A percentile compares a stretch with the other conserved stretches of the same genome.
Evolutionary conservation across 257 asterid species (phyloP).

Genomic region (Avicennia marina): DNA sequence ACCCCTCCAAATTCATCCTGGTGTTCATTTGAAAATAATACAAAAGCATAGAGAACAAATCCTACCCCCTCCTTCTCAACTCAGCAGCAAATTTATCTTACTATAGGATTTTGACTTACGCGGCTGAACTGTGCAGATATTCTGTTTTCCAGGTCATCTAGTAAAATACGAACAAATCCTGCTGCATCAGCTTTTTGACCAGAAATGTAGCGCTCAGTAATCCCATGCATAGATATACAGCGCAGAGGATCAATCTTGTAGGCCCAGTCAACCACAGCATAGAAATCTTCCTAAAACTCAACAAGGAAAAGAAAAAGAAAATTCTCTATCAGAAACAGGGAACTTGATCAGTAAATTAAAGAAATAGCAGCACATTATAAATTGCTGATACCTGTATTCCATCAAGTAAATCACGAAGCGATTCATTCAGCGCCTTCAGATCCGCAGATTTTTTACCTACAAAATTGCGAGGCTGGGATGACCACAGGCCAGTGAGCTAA

Average conservation of each 20-base stretch:
- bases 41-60: too few species aligned
- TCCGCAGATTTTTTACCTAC: conserved; percentile 68
- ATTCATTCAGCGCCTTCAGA: conserved; percentile 80
- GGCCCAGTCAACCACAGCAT: conserved; percentile 99
- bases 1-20: too few species aligned
- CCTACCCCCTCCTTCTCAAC: too few species aligned
- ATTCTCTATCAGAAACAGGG: conserved; percentile 6
- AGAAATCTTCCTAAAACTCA: conserved; percentile 80
- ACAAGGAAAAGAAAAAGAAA: conserved; percentile 8
- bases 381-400: conserved; percentile 77
- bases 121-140: conserved; percentile 83
- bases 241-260: conserved; percentile 94
- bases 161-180: conserved; percentile 93
- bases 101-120: conserved; percentile 41
- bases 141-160: conserved; percentile 89
- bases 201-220: conserved; percentile 92
- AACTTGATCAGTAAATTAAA: conserved; percentile 11
- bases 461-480: conserved; percentile 20
- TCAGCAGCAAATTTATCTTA: too few species aligned
- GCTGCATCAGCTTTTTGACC: conserved; percentile 99
- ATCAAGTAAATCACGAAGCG: conserved; percentile 89
- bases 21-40: too few species aligned
- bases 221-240: conserved; percentile 99
- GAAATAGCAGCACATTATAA: conserved; percentile 20
- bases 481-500: conserved; percentile 11